Evolutionary conservation across 176 grass and related monocot species (phyloP), one percentile per base, ranked within the genome.

Genomic region (Phragmites australis): DNA sequence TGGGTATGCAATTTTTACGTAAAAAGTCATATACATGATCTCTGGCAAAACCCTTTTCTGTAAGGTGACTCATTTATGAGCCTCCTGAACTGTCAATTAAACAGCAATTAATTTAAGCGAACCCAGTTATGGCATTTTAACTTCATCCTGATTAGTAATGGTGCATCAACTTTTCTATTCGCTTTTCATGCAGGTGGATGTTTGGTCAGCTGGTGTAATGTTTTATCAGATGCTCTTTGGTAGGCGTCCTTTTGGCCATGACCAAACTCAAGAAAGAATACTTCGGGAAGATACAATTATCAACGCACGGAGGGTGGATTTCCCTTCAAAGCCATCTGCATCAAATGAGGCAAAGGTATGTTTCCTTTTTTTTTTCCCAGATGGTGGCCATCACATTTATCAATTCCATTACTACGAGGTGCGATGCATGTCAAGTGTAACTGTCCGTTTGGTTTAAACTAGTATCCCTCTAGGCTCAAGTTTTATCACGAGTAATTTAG

Each of bases 161-260:
- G 40, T 42, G 6, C 11, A 22, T 84, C 40, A 81, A 59, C 52
- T 63, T 70, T 29, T 75, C 18, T 45, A 21, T 80, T 71, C 22
- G 40, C 42, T 81, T 70, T 70, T 93, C 32, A 21, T 81, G 72
- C 76, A 99, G 93, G 97, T 99, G 76, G 97, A 99, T 86, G 97
- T 99, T 75, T 99, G 97, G 97, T 99, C 97, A 74, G 82, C 90
- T n/a, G 97, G 97, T 87, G 84, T 99, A 48, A 99, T 99, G 75
- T 88, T 99, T 75, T 99, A 99, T 58, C 97, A 99, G 80, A 99
- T 99, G 97, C 93, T 99, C 13, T 96, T 84, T 81, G 97, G 93
- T 58, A 91, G 37, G 82, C 90, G 93, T 14, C 97, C 97, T 70
- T 99, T 99, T 82, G 97, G 97, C 32, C 97, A 99, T 86, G 97